Conservation (phyloP, 2,329 filamentous ascomycete genomes). For the Calonectria crousiana region DNA sequence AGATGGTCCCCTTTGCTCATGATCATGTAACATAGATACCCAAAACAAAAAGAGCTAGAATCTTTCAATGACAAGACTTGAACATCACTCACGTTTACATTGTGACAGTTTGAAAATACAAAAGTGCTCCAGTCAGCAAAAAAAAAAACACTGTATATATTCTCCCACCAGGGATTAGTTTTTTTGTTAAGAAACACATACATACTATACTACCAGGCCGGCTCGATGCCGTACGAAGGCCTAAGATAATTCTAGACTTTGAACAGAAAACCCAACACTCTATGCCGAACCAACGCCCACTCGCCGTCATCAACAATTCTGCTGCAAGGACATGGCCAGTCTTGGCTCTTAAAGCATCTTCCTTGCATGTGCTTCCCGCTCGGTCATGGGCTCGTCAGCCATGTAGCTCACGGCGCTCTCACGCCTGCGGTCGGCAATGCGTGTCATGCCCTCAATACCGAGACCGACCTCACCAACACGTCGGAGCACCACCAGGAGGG, state of each 20-base stretch:
- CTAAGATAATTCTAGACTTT: conserved; percentile 35
- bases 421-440: conserved; percentile 49
- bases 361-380: conserved; percentile 50
- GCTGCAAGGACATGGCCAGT: conserved; percentile 8
- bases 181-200: conserved; percentile 21
- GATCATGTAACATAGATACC: conserved; percentile 29
- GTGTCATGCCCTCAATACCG: conserved; percentile 65
- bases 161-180: conserved; percentile 31
- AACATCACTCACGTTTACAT: neutral
- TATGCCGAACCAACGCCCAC: conserved; percentile 48
- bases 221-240: conserved; percentile 25
- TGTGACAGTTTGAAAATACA: neutral
- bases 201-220: conserved; percentile 38
- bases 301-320: conserved; percentile 28
- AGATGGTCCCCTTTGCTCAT: neutral
- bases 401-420: conserved; percentile 55
- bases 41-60: neutral
- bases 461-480: conserved; percentile 84
- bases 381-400: conserved; percentile 44
- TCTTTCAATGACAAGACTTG: neutral
- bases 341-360: conserved; percentile 48
- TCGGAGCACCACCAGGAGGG: conserved; percentile 81
- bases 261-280: conserved; percentile 44
- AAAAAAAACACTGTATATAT: conserved; percentile 31
- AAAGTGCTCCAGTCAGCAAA: neutral